These are phyloP conservation scores for Dioscorea cayenensis DNA, from an alignment of 116 monocot genomes.

Conservation along the genomic window DNA sequence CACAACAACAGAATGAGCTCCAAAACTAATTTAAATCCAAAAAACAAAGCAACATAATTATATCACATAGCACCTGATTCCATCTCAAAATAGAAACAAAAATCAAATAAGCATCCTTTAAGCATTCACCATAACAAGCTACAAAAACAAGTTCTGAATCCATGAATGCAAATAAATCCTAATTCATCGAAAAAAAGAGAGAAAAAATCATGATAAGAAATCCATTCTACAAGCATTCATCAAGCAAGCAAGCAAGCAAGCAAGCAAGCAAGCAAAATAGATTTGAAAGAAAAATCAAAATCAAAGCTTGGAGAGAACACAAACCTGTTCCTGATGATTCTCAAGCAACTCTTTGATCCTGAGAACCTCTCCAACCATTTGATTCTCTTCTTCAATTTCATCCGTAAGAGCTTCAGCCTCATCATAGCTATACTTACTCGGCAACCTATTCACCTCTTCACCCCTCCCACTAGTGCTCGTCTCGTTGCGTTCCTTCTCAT, in stretches of 20 bases:
- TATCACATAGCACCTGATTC: too few species aligned
- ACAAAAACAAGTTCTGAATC: not conserved
- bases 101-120: too few species aligned
- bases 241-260: too few species aligned
- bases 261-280: too few species aligned
- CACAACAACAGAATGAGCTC: not conserved
- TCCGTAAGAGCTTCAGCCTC: constrained; percentile 65
- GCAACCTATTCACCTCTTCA: constrained; percentile 15
- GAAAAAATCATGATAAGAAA: too few species aligned
- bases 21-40: too few species aligned
- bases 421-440: constrained; percentile 49
- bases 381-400: constrained; percentile 51
- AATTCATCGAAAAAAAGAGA: too few species aligned
- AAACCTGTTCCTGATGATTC: constrained; percentile 44
- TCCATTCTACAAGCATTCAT: too few species aligned
- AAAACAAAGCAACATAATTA: too few species aligned
- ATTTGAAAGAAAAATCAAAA: not conserved
- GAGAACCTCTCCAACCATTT: constrained; percentile 52
- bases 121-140: too few species aligned
- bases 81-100: too few species aligned
- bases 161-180: too few species aligned
- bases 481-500: constrained; percentile 36
- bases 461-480: constrained; percentile 7
- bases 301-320: not conserved
- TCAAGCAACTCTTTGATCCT: constrained; percentile 53